A percentile compares a stretch with the other conserved stretches of the same genome.
Conservation (phyloP, 2,329 filamentous ascomycete genomes). For the Coniochaeta sp. region DNA sequence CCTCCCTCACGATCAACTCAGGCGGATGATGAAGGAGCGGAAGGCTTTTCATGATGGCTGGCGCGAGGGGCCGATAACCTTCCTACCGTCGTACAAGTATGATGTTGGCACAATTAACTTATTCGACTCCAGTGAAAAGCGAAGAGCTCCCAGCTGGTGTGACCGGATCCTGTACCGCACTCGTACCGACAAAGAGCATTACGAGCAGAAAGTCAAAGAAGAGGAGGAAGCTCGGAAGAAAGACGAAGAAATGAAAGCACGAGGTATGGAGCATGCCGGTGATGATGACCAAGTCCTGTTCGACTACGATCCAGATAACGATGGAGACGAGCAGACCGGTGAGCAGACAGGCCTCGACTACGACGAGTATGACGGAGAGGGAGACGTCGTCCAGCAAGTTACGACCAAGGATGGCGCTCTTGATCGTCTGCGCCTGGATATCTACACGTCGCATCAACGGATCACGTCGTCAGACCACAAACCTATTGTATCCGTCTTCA, state of each 20-base stretch:
- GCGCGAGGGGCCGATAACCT: slow-evolving; percentile 80
- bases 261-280: slow-evolving; percentile 63
- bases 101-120: slow-evolving; percentile 87
- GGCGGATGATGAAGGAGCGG: slow-evolving; percentile 61
- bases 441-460: slow-evolving; percentile 83
- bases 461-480: slow-evolving; percentile 95
- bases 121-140: slow-evolving; percentile 95
- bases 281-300: slow-evolving; percentile 82
- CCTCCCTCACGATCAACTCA: slow-evolving; percentile 82
- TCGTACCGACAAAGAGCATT: slow-evolving; percentile 57
- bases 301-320: slow-evolving; percentile 80
- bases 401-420: slow-evolving; percentile 49
- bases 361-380: slow-evolving; percentile 50
- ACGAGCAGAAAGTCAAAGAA: slow-evolving; percentile 56
- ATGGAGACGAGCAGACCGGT: slow-evolving; percentile 39
- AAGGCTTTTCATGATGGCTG: slow-evolving; percentile 88
- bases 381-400: slow-evolving; percentile 41
- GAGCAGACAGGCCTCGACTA: slow-evolving; percentile 46
- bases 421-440: slow-evolving; percentile 47
- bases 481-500: slow-evolving; percentile 77
- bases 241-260: slow-evolving; percentile 79
- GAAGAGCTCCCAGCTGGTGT: slow-evolving; percentile 90
- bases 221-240: slow-evolving; percentile 59
- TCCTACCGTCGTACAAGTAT: slow-evolving; percentile 95
- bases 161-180: slow-evolving; percentile 88